Evolutionary conservation across 176 grass and related monocot species (phyloP).

Genomic region (Rhynchospora tenuis): DNA sequence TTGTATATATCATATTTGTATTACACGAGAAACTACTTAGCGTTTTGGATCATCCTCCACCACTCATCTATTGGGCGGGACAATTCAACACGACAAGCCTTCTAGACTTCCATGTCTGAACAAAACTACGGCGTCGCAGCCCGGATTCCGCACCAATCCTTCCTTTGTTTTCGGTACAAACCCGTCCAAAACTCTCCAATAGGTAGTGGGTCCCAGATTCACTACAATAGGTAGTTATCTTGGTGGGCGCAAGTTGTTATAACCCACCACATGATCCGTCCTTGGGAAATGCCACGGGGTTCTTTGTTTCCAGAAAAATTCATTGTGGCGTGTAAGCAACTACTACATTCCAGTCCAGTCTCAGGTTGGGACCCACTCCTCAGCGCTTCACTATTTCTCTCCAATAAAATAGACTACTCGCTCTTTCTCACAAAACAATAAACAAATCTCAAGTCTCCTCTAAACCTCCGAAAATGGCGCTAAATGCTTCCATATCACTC

Average conservation of each 20-base stretch:
- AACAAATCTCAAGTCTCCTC: constrained; percentile 25
- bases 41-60: not conserved
- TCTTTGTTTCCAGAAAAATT: not conserved
- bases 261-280: not conserved
- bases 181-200: not conserved
- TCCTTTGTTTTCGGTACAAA: not conserved
- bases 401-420: not conserved
- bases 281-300: not conserved
- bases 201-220: not conserved
- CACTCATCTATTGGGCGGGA: not conserved
- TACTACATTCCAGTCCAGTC: not conserved
- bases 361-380: not conserved
- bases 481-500: not conserved
- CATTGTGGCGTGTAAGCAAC: constrained; percentile 1
- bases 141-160: not conserved
- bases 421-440: not conserved
- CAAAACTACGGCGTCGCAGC: not conserved
- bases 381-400: not conserved
- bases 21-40: no score
- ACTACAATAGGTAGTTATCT: not conserved
- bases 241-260: not conserved
- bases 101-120: not conserved
- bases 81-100: not conserved
- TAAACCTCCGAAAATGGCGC: constrained; percentile 5
- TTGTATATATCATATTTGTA: not conserved